Percentiles rank a stretch among this genome's conserved stretches.
Conservation (phyloP, 208 protist species). For the Sergeia podlipaevii region DNA sequence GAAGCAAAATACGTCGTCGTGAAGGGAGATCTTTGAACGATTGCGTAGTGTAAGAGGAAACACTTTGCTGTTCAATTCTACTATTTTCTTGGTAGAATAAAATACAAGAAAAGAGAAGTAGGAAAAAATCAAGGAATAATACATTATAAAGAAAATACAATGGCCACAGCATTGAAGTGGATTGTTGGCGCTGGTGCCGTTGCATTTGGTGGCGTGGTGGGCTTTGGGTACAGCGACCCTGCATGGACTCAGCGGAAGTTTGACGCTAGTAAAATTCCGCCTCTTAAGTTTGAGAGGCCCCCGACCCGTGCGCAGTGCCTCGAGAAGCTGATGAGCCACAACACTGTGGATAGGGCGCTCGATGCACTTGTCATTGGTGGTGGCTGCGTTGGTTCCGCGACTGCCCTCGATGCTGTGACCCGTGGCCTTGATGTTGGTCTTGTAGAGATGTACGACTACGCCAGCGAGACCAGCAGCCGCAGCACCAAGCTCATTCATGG, state of each 20-base stretch:
- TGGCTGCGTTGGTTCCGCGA: constrained; percentile 92
- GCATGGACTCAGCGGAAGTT: constrained; percentile 78
- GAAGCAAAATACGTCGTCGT: too few relatives aligned
- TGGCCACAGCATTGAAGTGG: constrained; percentile 40
- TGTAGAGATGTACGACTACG: constrained; percentile 96
- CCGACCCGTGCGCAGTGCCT: constrained; percentile 63
- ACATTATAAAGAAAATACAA: constrained; percentile 3
- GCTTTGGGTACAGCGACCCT: constrained; percentile 75
- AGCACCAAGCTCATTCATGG: constrained; percentile 97
- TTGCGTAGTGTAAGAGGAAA: too few relatives aligned
- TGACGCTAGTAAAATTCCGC: constrained; percentile 25
- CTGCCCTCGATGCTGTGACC: constrained; percentile 92
- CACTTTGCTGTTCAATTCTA: too few relatives aligned
- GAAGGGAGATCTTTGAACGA: too few relatives aligned
- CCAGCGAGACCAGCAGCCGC: constrained; percentile 92
- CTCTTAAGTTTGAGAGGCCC: constrained; percentile 28
- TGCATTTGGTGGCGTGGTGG: constrained; percentile 46
- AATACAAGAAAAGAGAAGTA: constrained; percentile 1
- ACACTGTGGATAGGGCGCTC: constrained; percentile 55
- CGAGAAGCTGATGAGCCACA: constrained; percentile 31
- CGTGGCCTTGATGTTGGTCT: constrained; percentile 92
- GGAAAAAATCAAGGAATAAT: background rate
- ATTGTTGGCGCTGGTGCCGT: constrained; percentile 30
- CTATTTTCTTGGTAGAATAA: too few relatives aligned
- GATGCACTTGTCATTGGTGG: constrained; percentile 96